These are phyloP conservation scores for Maudiozyma pseudohumilis DNA, from an alignment of 805 yeast genomes.

Conservation along the genomic window DNA sequence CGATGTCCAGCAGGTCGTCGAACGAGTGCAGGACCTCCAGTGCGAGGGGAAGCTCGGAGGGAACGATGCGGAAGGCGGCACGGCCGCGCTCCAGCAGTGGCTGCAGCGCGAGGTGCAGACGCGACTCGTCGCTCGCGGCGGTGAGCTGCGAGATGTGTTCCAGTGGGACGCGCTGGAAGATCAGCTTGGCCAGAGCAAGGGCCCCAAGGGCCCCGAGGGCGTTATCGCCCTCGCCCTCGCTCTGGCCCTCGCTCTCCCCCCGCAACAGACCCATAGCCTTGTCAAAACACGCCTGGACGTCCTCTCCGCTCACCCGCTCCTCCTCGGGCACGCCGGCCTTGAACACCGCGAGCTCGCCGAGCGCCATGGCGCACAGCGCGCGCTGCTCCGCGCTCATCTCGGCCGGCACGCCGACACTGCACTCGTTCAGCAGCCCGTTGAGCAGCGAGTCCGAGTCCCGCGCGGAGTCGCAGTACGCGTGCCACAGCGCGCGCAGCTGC, in stretches of 20 bases:
- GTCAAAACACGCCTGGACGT: constrained; percentile 48
- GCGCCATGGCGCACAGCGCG: constrained; percentile 63
- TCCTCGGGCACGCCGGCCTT: too few species aligned
- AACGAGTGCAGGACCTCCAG: constrained; percentile 47
- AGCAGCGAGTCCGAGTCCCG: constrained; percentile 54
- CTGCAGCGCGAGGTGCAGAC: constrained; percentile 29
- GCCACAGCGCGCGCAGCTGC: constrained; percentile 66
- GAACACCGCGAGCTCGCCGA: constrained; percentile 54
- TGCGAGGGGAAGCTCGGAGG: too few species aligned
- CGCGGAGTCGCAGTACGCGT: constrained; percentile 45
- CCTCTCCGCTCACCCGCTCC: too few species aligned
- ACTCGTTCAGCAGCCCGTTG: constrained; percentile 86
- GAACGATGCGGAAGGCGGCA: too few species aligned
- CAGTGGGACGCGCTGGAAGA: constrained; percentile 50
- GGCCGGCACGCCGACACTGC: too few species aligned
- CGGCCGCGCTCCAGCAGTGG: constrained; percentile 39
- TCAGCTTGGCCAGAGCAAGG: constrained; percentile 46
- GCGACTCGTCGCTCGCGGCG: constrained; percentile 28
- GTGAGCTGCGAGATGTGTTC: constrained; percentile 45
- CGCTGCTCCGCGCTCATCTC: too few species aligned
- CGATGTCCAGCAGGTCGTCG: constrained; percentile 60
- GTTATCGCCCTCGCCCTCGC: too few species aligned
- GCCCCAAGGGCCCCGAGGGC: too few species aligned
- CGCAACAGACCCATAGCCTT: constrained; percentile 65
- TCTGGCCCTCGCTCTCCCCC: too few species aligned